phyloP scores from a whole-genome alignment of 139 green algal genomes.

The Asterochloris sp. region DNA sequence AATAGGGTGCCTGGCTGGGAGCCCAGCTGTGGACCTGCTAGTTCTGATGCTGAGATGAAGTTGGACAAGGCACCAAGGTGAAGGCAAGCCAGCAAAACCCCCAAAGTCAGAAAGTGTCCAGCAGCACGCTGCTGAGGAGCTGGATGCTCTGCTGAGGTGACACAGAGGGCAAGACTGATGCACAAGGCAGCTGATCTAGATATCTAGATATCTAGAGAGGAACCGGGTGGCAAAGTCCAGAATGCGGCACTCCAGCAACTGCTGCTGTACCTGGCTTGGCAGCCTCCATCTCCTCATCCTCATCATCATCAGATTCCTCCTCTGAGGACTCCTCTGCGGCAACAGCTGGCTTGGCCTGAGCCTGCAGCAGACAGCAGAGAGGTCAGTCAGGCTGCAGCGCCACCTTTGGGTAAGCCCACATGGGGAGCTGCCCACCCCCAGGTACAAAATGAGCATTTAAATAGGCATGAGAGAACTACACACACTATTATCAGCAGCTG shows the following conservation, averaged over 20 bases:
- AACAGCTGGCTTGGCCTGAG: background rate
- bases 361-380: background rate
- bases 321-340: conserved; percentile 28
- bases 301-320: conserved; percentile 22
- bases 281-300: conserved; percentile 11
- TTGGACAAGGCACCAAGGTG: too few relatives aligned
- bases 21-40: too few relatives aligned
- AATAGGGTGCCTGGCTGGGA: too few relatives aligned
- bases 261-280: background rate
- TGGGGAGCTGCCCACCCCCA: background rate
- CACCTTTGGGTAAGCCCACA: background rate
- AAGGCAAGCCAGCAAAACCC: too few relatives aligned
- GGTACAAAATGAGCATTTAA: too few relatives aligned
- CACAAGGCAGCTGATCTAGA: background rate
- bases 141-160: conserved; percentile 4
- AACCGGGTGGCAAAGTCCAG: background rate
- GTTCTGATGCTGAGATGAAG: too few relatives aligned
- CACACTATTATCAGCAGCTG: background rate
- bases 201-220: background rate
- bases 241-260: too few relatives aligned
- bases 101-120: too few relatives aligned
- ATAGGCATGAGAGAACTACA: background rate
- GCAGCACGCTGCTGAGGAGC: too few relatives aligned
- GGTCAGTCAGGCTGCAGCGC: background rate
- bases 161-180: background rate